A percentile compares a stretch with the other conserved stretches of the same genome.
Conservation (phyloP, 2,329 filamentous ascomycete species). For the Aspergillus persii region DNA sequence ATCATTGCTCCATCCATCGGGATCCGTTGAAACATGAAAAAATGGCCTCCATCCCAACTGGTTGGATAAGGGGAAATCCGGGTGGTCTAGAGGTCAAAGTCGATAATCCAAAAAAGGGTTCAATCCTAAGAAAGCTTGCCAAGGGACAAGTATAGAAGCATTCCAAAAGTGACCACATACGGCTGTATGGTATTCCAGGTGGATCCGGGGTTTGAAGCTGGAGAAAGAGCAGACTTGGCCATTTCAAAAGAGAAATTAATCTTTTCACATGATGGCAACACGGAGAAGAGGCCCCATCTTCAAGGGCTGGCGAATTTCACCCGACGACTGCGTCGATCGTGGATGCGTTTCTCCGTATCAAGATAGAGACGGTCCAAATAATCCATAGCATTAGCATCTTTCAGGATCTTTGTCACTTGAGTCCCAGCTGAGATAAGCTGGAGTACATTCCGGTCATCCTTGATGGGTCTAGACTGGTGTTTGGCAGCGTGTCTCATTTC, state of each 20-base stretch:
- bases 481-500: conserved; percentile 85
- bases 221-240: conserved; percentile 6
- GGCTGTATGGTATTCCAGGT: conserved; percentile 4
- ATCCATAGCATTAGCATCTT: conserved; percentile 79
- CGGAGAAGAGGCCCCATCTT: conserved; percentile 8
- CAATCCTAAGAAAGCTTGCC: conserved; percentile 1
- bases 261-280: neutral
- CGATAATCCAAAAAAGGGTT: neutral
- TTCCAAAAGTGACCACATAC: neutral
- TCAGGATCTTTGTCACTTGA: conserved; percentile 83
- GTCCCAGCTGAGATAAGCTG: conserved; percentile 84
- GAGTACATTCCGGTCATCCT: conserved; percentile 84
- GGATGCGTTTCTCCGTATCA: conserved; percentile 75
- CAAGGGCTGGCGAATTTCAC: conserved; percentile 36
- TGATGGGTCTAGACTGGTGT: conserved; percentile 76
- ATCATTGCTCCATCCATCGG: neutral
- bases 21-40: neutral
- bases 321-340: conserved; percentile 55
- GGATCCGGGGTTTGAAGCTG: neutral
- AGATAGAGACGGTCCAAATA: conserved; percentile 79
- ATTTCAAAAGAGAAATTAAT: conserved; percentile 10
- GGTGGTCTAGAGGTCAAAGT: conserved; percentile 1
- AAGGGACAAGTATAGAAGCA: neutral
- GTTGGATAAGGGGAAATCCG: neutral
- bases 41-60: conserved; percentile 1